Evolutionary conservation across 768 basidiomycete genomes (phyloP), one percentile per base, ranked within the genome.

Genomic region (Podaxis rugospora): DNA sequence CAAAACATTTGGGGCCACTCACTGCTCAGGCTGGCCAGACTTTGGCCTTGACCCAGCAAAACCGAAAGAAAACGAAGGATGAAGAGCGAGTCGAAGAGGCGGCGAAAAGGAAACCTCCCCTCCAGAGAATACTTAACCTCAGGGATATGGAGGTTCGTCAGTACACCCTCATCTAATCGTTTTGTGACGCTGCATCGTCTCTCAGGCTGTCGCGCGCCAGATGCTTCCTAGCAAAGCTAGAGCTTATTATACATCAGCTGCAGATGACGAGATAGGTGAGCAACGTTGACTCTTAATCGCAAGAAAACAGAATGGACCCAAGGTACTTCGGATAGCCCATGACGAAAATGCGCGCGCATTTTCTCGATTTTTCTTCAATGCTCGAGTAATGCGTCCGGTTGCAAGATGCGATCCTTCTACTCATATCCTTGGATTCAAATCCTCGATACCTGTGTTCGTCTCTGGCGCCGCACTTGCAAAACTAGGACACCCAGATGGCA

Each of bases 161-260:
- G 18, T 14, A 69, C 44, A 25, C 52, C n/a, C 36, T 14, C 7
- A 0, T 11, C 2, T 37, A 39, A n/a, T 37, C n/a, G 25, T 18
- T 18, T 18, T 14, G 39, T 65, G 35, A 5, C 28, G 28, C 16
- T 3, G 6, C 40, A 10, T 63, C 39, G n/a, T 56, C 47, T 18
- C 35, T 32, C 62, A 92, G 91, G 78, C 79, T 28, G 82, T 91
- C 21, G 94, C 94, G 7, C 83, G 82, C 67, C 81, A 84, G 55
- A 78, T 90, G 2, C 79, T 98, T 59, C 84, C 86, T 3, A 79
- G 85, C 68, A 90, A 86, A 65, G 92, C 92, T 0, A 78, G 85
- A 68, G 86, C 92, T 2, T 95, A 94, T 72, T 95, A 95, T 72
- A 83, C 85, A 5, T 94, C 93, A 23, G 90, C 92, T 9, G 80